Percentiles rank a stretch among this genome's conserved stretches.
phyloP scores from a whole-genome alignment of 495 filamentous ascomycete genomes.

The Hyaloscypha bicolor region DNA sequence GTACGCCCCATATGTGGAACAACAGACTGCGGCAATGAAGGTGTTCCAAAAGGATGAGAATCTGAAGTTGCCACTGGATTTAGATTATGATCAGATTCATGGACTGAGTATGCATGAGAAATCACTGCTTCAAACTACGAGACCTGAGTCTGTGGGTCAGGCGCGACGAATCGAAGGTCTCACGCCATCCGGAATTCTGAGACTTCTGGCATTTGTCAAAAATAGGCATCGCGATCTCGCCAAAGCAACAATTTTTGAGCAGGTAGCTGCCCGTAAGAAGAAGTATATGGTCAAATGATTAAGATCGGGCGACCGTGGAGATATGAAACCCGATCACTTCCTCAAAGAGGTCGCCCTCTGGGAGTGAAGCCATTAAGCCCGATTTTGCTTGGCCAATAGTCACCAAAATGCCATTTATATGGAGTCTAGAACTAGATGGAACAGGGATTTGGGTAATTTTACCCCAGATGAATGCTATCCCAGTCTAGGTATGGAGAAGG shows the following conservation, averaged over 20 bases:
- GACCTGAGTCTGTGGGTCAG: conserved; percentile 85
- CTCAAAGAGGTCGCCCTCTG: no score
- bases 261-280: conserved; percentile 17
- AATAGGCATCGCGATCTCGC: conserved; percentile 8
- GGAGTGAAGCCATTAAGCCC: no score
- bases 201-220: conserved; percentile 55
- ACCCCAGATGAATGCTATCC: no score
- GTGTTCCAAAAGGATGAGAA: conserved; percentile 76
- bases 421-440: no score
- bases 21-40: conserved; percentile 65
- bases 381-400: no score
- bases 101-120: conserved; percentile 82
- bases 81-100: conserved; percentile 73
- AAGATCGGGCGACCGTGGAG: no score
- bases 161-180: conserved; percentile 84
- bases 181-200: conserved; percentile 61
- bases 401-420: no score
- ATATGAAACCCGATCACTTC: no score
- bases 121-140: conserved; percentile 63
- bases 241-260: conserved; percentile 20
- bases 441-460: no score
- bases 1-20: conserved; percentile 81
- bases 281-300: conserved; percentile 2
- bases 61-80: conserved; percentile 68
- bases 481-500: no score